A percentile compares a stretch with the other conserved stretches of the same genome.
Evolutionary conservation across 73 alveolate genomes (phyloP).

Genomic region (Halteria grandinella): DNA sequence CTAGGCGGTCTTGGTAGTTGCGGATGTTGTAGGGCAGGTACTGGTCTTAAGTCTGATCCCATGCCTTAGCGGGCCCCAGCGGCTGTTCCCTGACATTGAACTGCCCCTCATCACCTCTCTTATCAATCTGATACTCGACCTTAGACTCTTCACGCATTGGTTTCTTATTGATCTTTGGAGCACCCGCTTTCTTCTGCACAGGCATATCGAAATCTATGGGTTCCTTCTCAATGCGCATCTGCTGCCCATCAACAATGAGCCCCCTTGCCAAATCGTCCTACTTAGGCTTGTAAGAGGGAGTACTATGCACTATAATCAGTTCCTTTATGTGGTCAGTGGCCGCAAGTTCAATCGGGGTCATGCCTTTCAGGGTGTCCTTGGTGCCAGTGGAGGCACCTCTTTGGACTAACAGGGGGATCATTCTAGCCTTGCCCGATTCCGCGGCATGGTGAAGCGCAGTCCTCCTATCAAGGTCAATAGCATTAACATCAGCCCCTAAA

Average conservation of each 20-base stretch:
- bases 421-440: constrained; percentile 71
- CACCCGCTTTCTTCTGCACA: no score
- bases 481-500: constrained; percentile 68
- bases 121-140: no score
- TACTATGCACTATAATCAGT: constrained; percentile 53
- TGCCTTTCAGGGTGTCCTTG: constrained; percentile 47
- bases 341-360: constrained; percentile 79
- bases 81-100: constrained; percentile 21
- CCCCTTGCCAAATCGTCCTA: constrained; percentile 35
- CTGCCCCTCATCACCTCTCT: neutral
- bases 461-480: constrained; percentile 77
- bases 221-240: constrained; percentile 29
- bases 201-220: constrained; percentile 29
- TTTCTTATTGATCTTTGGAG: constrained; percentile 24
- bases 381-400: constrained; percentile 77
- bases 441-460: constrained; percentile 85
- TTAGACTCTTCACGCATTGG: neutral
- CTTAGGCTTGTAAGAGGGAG: constrained; percentile 37
- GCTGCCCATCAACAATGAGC: constrained; percentile 6
- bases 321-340: constrained; percentile 68
- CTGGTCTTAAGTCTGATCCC: no score
- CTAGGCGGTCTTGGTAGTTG: constrained; percentile 63
- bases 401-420: constrained; percentile 73
- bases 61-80: constrained; percentile 45
- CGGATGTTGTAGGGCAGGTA: constrained; percentile 56